phyloP scores from a whole-genome alignment of 345 rosid genomes.

The Brassica nigra region DNA sequence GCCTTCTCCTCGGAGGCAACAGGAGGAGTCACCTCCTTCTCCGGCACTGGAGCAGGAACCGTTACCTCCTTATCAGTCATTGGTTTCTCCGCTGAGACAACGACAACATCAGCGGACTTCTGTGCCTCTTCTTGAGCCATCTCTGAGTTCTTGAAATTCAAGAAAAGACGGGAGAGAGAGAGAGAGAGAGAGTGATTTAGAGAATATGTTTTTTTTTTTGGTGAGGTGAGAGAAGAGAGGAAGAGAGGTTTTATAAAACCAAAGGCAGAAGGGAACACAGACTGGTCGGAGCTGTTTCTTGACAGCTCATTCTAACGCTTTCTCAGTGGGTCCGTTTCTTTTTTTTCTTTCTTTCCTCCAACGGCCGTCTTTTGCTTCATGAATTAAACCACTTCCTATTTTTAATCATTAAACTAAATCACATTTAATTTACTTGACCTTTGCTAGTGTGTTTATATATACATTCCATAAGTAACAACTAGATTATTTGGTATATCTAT shows the following conservation, averaged over 20 bases:
- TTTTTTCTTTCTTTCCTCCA: conserved; percentile 15
- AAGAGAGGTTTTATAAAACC: conserved; percentile 20
- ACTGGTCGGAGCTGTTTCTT: conserved; percentile 43
- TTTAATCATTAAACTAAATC: background rate
- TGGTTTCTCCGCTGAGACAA: conserved; percentile 28
- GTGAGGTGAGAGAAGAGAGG: conserved; percentile 19
- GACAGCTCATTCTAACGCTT: conserved; percentile 43
- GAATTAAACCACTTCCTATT: conserved; percentile 14
- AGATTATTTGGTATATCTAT: background rate
- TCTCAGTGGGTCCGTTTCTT: conserved; percentile 32
- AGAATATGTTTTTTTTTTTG: background rate
- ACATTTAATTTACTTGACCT: background rate
- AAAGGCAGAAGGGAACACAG: conserved; percentile 28
- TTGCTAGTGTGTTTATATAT: background rate
- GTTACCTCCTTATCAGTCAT: conserved; percentile 36
- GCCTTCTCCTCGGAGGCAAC: conserved; percentile 36
- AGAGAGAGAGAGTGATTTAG: conserved; percentile 18
- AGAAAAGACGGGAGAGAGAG: conserved; percentile 20
- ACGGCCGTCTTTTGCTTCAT: conserved; percentile 39
- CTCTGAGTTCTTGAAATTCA: background rate
- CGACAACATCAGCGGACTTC: conserved; percentile 38
- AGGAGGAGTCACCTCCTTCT: conserved; percentile 43
- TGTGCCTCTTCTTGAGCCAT: conserved; percentile 57
- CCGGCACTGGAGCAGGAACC: conserved; percentile 33
- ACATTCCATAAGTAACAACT: background rate